Base-by-base conservation (phyloP, 139 green algal genomes). In the Chlamydomonas urium region DNA sequence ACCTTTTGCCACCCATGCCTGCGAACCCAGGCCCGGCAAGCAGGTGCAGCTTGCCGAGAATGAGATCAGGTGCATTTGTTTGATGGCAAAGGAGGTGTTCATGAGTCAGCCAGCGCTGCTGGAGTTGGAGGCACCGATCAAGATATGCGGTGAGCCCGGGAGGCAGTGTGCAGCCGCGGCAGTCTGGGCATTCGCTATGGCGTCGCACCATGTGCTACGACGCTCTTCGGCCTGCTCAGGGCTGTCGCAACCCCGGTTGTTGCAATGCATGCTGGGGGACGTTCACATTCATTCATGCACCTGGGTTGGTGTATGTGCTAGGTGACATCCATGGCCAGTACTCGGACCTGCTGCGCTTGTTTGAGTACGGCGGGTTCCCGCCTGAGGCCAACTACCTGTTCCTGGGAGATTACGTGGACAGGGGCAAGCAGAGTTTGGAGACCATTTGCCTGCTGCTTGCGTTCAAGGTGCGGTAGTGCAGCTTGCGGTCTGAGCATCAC, bases 341-440 rank as follows among this genome's bases (percentile, higher is more conserved):
- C 72, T 95, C 88, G 6, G 96, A 99, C 75, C 75, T 99, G 38
- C 81, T 99, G 60, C 83, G 96, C 24, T 82, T 99, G 8, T 99
- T 99, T 81, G 96, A 99, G 85, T 98, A 99, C 47, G 95, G 95
- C 29, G 93, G 94, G 34, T 98, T 99, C 76, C 96, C 96, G 1
- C 95, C 96, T 21, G 96, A 98, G 79, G 94, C 94, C 17, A 99
- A 99, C 84, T 99, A 99, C 79, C 84, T 99, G 24, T 99, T 99
- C 66, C 78, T 99, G 37, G 96, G 96, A 2, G 96, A 99, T 81
- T 99, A 99, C 71, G 96, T 99, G 29, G 96, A 99, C 81, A 83
- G 96, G 8, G 96, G 96, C 2, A 99, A 99, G 90, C 96, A 99
- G 73, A 96, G 89, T 73, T 75, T 99, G 66, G 96, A 99, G 74